A percentile compares a stretch with the other conserved stretches of the same genome.
Evolutionary conservation across 2,329 filamentous ascomycete species (phyloP).

Genomic region (Beauveria varroae): DNA sequence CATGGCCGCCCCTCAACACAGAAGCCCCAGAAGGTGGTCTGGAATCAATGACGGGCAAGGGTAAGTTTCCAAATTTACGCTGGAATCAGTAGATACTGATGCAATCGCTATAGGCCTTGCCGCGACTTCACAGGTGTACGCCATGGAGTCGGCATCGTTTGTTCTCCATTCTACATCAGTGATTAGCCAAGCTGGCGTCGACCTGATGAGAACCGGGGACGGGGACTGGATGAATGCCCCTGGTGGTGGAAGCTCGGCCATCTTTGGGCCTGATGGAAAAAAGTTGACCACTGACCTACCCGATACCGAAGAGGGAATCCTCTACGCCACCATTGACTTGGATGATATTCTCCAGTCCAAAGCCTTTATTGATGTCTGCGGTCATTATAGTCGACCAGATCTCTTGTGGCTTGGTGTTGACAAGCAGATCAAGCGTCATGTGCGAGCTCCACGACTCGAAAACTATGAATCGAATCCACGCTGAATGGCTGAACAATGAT

Average conservation of each 20-base stretch:
- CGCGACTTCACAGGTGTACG: background rate
- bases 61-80: background rate
- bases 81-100: background rate
- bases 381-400: conserved; percentile 32
- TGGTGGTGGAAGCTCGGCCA: background rate
- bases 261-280: background rate
- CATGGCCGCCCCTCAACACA: conserved; percentile 37
- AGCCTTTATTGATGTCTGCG: conserved; percentile 31
- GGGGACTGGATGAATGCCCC: background rate
- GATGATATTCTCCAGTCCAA: conserved; percentile 32
- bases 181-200: background rate
- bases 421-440: background rate
- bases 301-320: conserved; percentile 33
- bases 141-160: background rate
- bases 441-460: background rate
- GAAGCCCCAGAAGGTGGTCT: background rate
- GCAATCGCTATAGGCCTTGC: background rate
- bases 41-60: background rate
- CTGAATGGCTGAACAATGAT: no score
- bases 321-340: conserved; percentile 45
- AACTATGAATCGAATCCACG: no score
- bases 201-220: background rate
- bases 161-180: background rate
- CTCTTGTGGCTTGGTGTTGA: conserved; percentile 26
- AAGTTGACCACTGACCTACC: background rate